These are phyloP conservation scores for Anastatica hierochuntica DNA, from an alignment of 345 rosid species.

Conservation along the genomic window DNA sequence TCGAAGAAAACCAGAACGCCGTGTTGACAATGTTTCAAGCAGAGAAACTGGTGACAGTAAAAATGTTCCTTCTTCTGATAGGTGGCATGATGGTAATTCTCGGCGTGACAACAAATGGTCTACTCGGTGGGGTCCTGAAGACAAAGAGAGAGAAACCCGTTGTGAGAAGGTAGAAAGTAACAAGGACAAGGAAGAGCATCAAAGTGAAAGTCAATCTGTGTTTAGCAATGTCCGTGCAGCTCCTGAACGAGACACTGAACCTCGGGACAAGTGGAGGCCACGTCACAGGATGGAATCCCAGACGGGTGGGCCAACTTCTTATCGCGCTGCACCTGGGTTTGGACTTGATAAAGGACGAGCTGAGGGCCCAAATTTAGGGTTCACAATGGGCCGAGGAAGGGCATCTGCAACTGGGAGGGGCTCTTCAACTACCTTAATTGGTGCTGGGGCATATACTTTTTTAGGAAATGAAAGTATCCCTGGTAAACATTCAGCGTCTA, in stretches of 20 bases:
- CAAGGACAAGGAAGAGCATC: slow-evolving; percentile 58
- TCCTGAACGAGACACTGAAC: slow-evolving; percentile 64
- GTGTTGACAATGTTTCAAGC: slow-evolving; percentile 26
- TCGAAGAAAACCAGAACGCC: slow-evolving; percentile 50
- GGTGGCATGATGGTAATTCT: slow-evolving; percentile 52
- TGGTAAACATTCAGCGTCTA: slow-evolving; percentile 27
- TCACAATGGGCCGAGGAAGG: slow-evolving; percentile 78
- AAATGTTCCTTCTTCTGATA: slow-evolving; percentile 47
- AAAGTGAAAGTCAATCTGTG: slow-evolving; percentile 43
- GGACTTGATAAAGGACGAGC: slow-evolving; percentile 53
- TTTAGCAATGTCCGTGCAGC: slow-evolving; percentile 31
- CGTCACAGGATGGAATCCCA: slow-evolving; percentile 74
- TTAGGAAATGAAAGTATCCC: slow-evolving; percentile 14
- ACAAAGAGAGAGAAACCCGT: slow-evolving; percentile 68
- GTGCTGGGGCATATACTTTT: slow-evolving; percentile 5
- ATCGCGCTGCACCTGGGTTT: slow-evolving; percentile 82
- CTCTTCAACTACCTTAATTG: slow-evolving; percentile 14
- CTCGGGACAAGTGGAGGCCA: slow-evolving; percentile 98
- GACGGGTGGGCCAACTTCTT: slow-evolving; percentile 42
- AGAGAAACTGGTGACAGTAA: slow-evolving; percentile 41
- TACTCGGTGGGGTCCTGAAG: slow-evolving; percentile 99
- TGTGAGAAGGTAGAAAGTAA: slow-evolving; percentile 48
- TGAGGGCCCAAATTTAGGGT: slow-evolving; percentile 56
- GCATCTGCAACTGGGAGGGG: slow-evolving; percentile 18
- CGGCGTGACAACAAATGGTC: slow-evolving; percentile 92